Base-by-base conservation (phyloP, 148 eudicot species). In the Silene uniflora region DNA sequence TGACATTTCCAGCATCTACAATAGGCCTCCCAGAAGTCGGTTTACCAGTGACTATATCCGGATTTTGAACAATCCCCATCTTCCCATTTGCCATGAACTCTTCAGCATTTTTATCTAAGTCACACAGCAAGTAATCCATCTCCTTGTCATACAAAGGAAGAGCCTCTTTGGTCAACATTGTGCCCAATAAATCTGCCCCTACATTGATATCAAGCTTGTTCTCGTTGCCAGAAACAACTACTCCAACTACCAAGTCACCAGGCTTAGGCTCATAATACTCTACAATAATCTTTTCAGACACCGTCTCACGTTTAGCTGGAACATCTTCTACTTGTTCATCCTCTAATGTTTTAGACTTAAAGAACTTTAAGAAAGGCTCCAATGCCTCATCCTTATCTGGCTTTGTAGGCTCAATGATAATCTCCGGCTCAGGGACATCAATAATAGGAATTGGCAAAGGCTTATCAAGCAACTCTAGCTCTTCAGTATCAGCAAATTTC, bases 81-180 rank as follows among this genome's bases (percentile, higher is more conserved):
- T 86, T 94, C 82, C 98, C 98, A 54, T 71, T 77, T 44, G 73
- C 87, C 89, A 91, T 78, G 77, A 89, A 91, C 19, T 88, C 93
- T 49, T 88, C 96, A 16, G 81, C 88, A 69, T 87, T 82, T 65
- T 81, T 84, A 73, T 88, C 87, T 25, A 84, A 66, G 86, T 94
- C 97, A 83, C 97, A 94, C 74, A 87, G 74, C 80, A 91, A 76
- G 80, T 82, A 80, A 55, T 86, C 93, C 90, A 91, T 76, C 83
- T 91, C 97, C 75, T 86, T 91, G 29, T 84, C 85, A 82, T 88
- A 91, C 85, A 94, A 88, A 8, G 98, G 98, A 67, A 94, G 84
- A 75, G 89, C 87, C 74, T 94, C 98, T 72, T 94, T 94, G n/a
- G 93, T 94, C 87, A 94, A 83, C 98, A 94, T 91, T 70, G 89